Percentiles rank a stretch among this genome's conserved stretches.
Evolutionary conservation across 768 basidiomycete species (phyloP).

Genomic region (Gloeopeniophorella convolvens): DNA sequence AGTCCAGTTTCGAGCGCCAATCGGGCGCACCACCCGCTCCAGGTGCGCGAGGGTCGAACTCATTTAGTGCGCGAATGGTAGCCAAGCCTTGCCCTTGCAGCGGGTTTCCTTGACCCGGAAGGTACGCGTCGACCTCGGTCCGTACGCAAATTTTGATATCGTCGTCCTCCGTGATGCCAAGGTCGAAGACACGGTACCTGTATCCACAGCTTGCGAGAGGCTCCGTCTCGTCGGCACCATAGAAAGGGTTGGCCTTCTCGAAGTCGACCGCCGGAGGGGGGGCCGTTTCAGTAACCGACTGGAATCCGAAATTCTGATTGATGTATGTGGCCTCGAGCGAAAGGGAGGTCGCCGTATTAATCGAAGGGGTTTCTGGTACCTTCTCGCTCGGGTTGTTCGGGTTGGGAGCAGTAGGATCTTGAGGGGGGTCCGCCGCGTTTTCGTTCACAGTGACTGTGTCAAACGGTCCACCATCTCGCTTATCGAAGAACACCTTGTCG

Average conservation of each 20-base stretch:
- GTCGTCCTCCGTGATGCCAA: slow-evolving; percentile 86
- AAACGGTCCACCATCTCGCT: slow-evolving; percentile 94
- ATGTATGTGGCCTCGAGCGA: slow-evolving; percentile 98
- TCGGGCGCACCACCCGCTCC: slow-evolving; percentile 96
- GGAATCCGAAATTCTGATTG: slow-evolving; percentile 98
- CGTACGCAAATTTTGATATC: slow-evolving; percentile 86
- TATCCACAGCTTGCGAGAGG: slow-evolving; percentile 95
- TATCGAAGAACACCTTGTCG: slow-evolving; percentile 92
- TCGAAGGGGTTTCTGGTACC: slow-evolving; percentile 68
- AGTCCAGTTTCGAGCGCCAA: slow-evolving; percentile 96
- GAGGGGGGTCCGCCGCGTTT: slow-evolving; percentile 92
- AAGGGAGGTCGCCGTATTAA: slow-evolving; percentile 90
- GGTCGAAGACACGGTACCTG: slow-evolving; percentile 91
- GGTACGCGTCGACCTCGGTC: slow-evolving; percentile 93
- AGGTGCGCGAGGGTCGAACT: slow-evolving; percentile 87
- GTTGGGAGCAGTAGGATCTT: slow-evolving; percentile 73
- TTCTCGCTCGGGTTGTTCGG: slow-evolving; percentile 74
- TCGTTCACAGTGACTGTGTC: slow-evolving; percentile 98
- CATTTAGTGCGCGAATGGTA: slow-evolving; percentile 93
- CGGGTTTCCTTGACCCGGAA: slow-evolving; percentile 53
- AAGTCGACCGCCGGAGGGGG: slow-evolving; percentile 65
- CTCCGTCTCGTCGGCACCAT: slow-evolving; percentile 87
- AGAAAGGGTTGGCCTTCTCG: slow-evolving; percentile 91
- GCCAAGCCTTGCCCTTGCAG: slow-evolving; percentile 70
- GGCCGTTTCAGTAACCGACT: slow-evolving; percentile 73